phyloP scores from a whole-genome alignment of 1,139 yeast genomes.

The Pichia sp. region DNA sequence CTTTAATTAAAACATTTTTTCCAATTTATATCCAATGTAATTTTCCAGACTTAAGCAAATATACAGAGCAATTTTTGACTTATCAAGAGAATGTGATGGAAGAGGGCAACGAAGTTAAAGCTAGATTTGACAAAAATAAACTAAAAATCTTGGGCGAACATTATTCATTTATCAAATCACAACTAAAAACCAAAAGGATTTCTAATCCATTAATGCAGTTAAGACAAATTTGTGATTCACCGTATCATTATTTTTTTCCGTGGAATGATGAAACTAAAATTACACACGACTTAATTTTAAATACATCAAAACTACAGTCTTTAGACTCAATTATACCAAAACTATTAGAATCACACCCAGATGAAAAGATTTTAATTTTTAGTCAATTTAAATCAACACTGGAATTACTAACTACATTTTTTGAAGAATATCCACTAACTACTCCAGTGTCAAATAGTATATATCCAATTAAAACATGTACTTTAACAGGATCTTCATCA shows the following conservation, averaged over 20 bases:
- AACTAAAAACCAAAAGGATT: conserved; percentile 37
- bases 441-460: not conserved
- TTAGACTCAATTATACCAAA: conserved; percentile 55
- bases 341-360: conserved; percentile 31
- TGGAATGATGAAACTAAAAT: conserved; percentile 41
- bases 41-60: conserved; percentile 25
- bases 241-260: conserved; percentile 77
- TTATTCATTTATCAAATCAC: conserved; percentile 23
- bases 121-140: not conserved
- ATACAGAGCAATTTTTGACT: conserved; percentile 2
- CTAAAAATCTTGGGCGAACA: conserved; percentile 14
- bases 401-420: conserved; percentile 71
- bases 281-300: conserved; percentile 28
- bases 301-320: conserved; percentile 67
- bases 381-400: conserved; percentile 78
- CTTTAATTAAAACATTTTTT: conserved; percentile 35
- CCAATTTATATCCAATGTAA: conserved; percentile 36
- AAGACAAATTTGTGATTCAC: conserved; percentile 78
- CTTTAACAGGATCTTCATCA: conserved; percentile 71
- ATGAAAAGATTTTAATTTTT: conserved; percentile 70
- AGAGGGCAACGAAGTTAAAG: not conserved
- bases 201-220: conserved; percentile 76
- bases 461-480: conserved; percentile 13
- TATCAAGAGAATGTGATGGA: not conserved
- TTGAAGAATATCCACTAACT: conserved; percentile 27